Evolutionary conservation across 2,329 filamentous ascomycete species (phyloP).

Genomic region (Stagonosporopsis rhizophila): DNA sequence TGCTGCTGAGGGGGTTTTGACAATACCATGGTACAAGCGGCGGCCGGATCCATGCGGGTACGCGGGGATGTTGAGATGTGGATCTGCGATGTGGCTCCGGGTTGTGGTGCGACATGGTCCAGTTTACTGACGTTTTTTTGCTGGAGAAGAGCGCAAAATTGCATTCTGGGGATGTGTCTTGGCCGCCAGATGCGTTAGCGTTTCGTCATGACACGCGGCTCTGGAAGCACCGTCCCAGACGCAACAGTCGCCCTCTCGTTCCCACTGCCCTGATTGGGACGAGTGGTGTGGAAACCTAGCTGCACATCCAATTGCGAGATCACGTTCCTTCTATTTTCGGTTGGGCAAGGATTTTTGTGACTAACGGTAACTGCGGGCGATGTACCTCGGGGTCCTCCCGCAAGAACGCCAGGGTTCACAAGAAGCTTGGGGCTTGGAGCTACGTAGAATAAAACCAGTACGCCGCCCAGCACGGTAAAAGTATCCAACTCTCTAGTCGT

Average conservation of each 20-base stretch:
- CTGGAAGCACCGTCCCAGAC: not conserved
- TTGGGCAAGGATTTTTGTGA: slow-evolving; percentile 10
- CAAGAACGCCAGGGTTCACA: not conserved
- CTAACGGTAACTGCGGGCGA: slow-evolving; percentile 10
- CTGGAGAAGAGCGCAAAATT: not conserved
- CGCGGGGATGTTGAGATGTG: slow-evolving; percentile 7
- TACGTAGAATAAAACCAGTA: slow-evolving; percentile 2
- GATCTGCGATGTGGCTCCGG: slow-evolving; percentile 9
- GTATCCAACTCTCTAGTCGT: not conserved
- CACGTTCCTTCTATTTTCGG: slow-evolving; percentile 14
- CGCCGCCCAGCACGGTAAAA: slow-evolving; percentile 1
- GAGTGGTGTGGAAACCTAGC: not conserved
- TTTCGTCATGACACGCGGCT: slow-evolving; percentile 16
- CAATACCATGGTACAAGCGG: not conserved
- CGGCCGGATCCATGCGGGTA: not conserved
- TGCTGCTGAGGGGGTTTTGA: too few species aligned
- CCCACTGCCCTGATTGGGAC: slow-evolving; percentile 9
- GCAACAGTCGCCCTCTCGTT: slow-evolving; percentile 13
- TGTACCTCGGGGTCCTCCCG: slow-evolving; percentile 2
- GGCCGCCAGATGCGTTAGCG: slow-evolving; percentile 10
- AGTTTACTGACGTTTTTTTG: slow-evolving; percentile 12
- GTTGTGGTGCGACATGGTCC: slow-evolving; percentile 10
- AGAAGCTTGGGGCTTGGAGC: slow-evolving; percentile 1
- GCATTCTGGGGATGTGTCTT: slow-evolving; percentile 9
- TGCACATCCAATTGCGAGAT: slow-evolving; percentile 2